phyloP scores from a whole-genome alignment of 371 early-diverging fungal genomes.

The Mucor plumbeus region DNA sequence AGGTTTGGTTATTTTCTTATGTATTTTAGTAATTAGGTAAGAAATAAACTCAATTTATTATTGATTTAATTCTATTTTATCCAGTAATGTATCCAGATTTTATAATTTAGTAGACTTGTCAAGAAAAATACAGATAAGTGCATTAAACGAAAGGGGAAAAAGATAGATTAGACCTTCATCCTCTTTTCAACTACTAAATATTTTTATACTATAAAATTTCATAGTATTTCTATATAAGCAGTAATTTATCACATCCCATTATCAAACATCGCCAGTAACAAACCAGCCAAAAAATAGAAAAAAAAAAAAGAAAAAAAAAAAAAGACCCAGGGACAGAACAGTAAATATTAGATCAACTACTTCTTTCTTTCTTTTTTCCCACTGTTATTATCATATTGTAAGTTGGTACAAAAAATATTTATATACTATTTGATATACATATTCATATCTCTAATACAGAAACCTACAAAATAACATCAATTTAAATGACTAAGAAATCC shows the following conservation, averaged over 20 bases:
- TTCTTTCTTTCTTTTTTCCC: neutral
- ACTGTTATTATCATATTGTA: conserved; percentile 1
- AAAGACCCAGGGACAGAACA: conserved; percentile 8
- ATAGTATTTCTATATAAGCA: neutral
- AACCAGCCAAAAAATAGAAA: neutral
- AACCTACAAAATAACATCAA: neutral
- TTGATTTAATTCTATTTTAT: no score
- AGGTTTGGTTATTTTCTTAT: no score
- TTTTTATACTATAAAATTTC: no score
- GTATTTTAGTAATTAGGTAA: no score
- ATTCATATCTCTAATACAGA: neutral
- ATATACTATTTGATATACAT: neutral
- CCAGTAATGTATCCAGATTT: no score
- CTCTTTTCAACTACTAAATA: neutral
- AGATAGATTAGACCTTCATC: neutral
- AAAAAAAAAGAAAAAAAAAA: conserved; percentile 12
- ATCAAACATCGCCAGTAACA: conserved; percentile 9
- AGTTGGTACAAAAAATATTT: neutral
- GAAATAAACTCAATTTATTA: no score
- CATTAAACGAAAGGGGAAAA: conserved; percentile 8
- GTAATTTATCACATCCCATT: neutral
- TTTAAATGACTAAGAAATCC: conserved; percentile 4
- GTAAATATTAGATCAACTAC: conserved; percentile 4
- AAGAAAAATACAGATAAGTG: conserved; percentile 7
- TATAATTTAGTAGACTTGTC: no score